phyloP scores from a whole-genome alignment of 257 asterid genomes.

The Rubia yunnanensis region DNA sequence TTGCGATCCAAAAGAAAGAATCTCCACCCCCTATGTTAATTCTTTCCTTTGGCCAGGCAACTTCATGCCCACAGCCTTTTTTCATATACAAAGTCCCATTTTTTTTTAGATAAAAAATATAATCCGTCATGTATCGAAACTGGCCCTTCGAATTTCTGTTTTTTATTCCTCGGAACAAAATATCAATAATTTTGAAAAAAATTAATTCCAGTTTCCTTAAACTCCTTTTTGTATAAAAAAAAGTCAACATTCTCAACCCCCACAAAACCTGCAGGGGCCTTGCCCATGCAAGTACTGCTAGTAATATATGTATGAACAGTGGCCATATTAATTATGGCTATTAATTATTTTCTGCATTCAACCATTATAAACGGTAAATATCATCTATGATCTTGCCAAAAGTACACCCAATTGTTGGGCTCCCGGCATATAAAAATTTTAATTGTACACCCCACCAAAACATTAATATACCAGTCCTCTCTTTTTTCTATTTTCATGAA shows the following conservation, averaged over 20 bases:
- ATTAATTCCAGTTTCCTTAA: slow-evolving; percentile 1
- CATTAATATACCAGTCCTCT: neutral
- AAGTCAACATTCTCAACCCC: neutral
- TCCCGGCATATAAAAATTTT: neutral
- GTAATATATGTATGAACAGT: neutral
- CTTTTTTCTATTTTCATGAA: neutral
- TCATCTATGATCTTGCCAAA: neutral
- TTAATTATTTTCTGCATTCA: neutral
- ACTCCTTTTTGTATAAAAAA: slow-evolving; percentile 8
- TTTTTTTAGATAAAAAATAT: too few relatives aligned
- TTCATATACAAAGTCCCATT: too few relatives aligned
- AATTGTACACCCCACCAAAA: neutral
- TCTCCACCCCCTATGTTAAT: too few relatives aligned
- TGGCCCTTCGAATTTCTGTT: neutral
- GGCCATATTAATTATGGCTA: neutral
- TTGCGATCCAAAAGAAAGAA: too few relatives aligned
- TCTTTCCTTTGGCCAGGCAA: too few relatives aligned
- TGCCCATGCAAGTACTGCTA: neutral
- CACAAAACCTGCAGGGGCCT: slow-evolving; percentile 4
- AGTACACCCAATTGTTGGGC: neutral
- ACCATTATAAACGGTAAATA: neutral
- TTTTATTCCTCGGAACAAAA: too few relatives aligned
- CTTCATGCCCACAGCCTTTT: neutral
- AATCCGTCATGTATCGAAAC: neutral
- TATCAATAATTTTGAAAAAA: too few relatives aligned